A percentile compares a stretch with the other conserved stretches of the same genome.
These are phyloP conservation scores for Chloris gayana DNA, from an alignment of 176 grass and related monocot genomes.

Conservation along the genomic window DNA sequence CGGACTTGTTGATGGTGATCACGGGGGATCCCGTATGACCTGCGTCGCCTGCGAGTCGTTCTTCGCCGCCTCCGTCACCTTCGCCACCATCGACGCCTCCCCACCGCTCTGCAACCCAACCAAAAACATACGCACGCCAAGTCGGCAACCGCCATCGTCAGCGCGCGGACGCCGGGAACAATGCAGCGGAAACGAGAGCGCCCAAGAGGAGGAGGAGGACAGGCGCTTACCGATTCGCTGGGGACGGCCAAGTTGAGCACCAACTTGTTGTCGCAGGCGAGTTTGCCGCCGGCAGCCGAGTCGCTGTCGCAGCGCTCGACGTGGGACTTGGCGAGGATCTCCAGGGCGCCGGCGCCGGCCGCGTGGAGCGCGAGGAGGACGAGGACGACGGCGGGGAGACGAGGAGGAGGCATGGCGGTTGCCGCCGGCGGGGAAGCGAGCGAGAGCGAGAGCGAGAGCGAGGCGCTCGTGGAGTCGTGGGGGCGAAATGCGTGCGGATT, in stretches of 20 bases:
- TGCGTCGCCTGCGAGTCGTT: conserved; percentile 45
- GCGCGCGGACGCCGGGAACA: too few species aligned
- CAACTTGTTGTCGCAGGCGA: conserved; percentile 67
- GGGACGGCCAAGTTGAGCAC: conserved; percentile 74
- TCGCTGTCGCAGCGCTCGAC: conserved; percentile 47
- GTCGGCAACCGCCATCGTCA: not conserved
- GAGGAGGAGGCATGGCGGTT: conserved; percentile 1
- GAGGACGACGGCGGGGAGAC: not conserved
- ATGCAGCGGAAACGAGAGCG: not conserved
- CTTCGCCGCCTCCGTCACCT: conserved; percentile 60
- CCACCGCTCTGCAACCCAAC: conserved; percentile 59
- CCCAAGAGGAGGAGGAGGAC: not conserved
- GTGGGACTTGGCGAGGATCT: conserved; percentile 79
- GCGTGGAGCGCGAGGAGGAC: conserved; percentile 27
- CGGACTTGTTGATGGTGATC: conserved; percentile 75
- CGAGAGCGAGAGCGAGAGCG: not conserved
- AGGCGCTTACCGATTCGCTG: conserved; percentile 51
- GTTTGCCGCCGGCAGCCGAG: conserved; percentile 46
- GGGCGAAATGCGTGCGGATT: not conserved
- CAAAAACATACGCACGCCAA: not conserved
- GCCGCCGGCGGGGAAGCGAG: not conserved
- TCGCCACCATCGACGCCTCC: conserved; percentile 73
- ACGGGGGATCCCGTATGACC: conserved; percentile 54
- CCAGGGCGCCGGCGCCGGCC: conserved; percentile 5
- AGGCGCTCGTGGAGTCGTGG: not conserved